Percentiles rank a stretch among this genome's conserved stretches.
These are phyloP conservation scores for Sphagnum magellanicum DNA, from an alignment of 228 moss, liverwort and hornwort genomes.

Conservation along the genomic window DNA sequence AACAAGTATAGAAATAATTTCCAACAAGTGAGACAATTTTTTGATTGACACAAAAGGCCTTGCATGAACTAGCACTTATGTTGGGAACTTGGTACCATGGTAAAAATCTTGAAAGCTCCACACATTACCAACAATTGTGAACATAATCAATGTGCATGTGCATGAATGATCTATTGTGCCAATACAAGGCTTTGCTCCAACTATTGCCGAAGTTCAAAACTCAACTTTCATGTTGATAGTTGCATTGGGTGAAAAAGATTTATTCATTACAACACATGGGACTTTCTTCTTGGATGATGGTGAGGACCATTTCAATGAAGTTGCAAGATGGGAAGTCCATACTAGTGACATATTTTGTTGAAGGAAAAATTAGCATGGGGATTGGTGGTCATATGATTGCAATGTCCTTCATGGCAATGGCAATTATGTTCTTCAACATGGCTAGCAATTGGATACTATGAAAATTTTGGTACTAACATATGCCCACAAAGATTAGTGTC, in stretches of 20 bases:
- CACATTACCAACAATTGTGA: constrained; percentile 16
- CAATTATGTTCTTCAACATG: constrained; percentile 21
- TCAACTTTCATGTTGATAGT: constrained; percentile 34
- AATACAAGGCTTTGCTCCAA: constrained; percentile 30
- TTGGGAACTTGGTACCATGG: too few relatives aligned
- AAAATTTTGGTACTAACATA: constrained; percentile 9
- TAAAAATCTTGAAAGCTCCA: too few relatives aligned
- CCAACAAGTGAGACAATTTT: too few relatives aligned
- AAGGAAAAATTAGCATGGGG: constrained; percentile 2
- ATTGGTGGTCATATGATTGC: constrained; percentile 10
- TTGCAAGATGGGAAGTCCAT: constrained; percentile 27
- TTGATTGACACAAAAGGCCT: too few relatives aligned
- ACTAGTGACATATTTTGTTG: constrained; percentile 29
- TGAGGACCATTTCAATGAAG: constrained; percentile 33
- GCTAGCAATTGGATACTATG: constrained; percentile 14
- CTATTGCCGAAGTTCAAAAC: constrained; percentile 26
- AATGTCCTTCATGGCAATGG: constrained; percentile 24
- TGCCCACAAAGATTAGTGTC: constrained; percentile 11
- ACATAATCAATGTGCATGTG: constrained; percentile 39
- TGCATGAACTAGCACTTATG: too few relatives aligned
- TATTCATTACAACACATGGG: constrained; percentile 17
- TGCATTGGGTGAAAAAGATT: constrained; percentile 8
- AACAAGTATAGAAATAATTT: too few relatives aligned
- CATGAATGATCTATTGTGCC: constrained; percentile 32
- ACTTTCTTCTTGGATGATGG: constrained; percentile 44